Evolutionary conservation across 2,329 filamentous ascomycete genomes (phyloP).

Genomic region (Pestalotiopsis sp.): DNA sequence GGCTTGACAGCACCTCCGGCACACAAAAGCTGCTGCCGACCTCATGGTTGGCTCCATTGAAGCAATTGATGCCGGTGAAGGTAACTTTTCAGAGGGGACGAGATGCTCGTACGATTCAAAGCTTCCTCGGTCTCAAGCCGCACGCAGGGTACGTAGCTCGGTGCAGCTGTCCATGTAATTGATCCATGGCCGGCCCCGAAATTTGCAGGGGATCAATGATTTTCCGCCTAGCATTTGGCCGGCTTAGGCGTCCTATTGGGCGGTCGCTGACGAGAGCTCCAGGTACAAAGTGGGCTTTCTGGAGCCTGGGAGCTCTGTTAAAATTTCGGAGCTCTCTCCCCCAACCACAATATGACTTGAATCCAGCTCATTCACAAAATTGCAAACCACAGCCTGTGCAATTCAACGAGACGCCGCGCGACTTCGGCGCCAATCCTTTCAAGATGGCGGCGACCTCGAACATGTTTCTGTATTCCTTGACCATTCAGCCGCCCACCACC

Average conservation of each 20-base stretch:
- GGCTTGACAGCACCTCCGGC: conserved; percentile 26
- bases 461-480: conserved; percentile 98
- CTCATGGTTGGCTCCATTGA: conserved; percentile 32
- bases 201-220: conserved; percentile 13
- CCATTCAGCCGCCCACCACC: conserved; percentile 88
- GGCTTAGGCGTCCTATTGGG: neutral
- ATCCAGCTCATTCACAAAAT: neutral
- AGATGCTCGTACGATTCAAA: conserved; percentile 7
- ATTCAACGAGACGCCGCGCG: conserved; percentile 29
- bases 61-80: neutral
- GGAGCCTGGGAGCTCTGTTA: conserved; percentile 1
- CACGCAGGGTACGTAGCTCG: neutral
- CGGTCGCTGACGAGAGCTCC: neutral
- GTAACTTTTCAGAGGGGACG: neutral
- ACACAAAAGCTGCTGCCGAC: conserved; percentile 28
- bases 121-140: neutral
- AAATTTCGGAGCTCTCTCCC: conserved; percentile 13
- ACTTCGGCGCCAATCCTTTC: conserved; percentile 29
- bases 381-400: conserved; percentile 5
- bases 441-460: conserved; percentile 96
- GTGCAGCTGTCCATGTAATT: neutral
- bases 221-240: conserved; percentile 3
- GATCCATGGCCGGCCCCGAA: neutral
- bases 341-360: neutral
- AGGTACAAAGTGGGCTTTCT: neutral